These are phyloP conservation scores for Aspergillus pseudonomiae DNA, from an alignment of 2,329 filamentous ascomycete genomes.

Conservation along the genomic window DNA sequence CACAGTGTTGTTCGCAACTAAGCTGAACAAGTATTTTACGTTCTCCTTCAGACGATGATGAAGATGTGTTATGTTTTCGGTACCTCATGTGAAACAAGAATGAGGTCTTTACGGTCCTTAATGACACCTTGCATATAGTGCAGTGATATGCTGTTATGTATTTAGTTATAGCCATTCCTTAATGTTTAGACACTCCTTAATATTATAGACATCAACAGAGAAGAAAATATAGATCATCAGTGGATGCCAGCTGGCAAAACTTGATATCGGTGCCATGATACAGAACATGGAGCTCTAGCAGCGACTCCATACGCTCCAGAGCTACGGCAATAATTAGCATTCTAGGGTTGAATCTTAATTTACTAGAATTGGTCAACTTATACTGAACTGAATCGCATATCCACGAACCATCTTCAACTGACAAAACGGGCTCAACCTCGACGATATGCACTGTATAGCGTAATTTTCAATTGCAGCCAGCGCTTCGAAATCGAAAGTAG, in stretches of 20 bases:
- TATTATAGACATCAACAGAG: background rate
- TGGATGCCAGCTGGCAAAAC: background rate
- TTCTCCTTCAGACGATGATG: background rate
- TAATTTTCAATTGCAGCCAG: background rate
- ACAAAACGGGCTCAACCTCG: too few relatives aligned
- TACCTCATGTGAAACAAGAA: background rate
- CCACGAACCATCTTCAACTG: too few relatives aligned
- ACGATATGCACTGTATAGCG: too few relatives aligned
- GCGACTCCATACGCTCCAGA: too few relatives aligned
- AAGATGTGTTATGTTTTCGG: background rate
- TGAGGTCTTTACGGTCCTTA: background rate
- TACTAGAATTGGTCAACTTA: background rate
- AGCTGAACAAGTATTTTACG: too few relatives aligned
- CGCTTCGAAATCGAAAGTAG: background rate
- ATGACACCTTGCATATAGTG: background rate
- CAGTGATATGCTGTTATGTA: background rate
- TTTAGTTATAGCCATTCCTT: background rate
- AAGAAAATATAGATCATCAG: background rate
- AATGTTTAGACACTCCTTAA: background rate
- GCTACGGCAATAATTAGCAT: too few relatives aligned
- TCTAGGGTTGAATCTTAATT: too few relatives aligned
- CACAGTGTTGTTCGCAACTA: background rate
- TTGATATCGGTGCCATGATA: fast-evolving
- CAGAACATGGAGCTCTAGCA: background rate
- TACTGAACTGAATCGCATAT: background rate